Percentiles rank a stretch among this genome's conserved stretches.
These are phyloP conservation scores for Mortierella hygrophila DNA, from an alignment of 192 early-diverging fungal genomes.

Conservation along the genomic window DNA sequence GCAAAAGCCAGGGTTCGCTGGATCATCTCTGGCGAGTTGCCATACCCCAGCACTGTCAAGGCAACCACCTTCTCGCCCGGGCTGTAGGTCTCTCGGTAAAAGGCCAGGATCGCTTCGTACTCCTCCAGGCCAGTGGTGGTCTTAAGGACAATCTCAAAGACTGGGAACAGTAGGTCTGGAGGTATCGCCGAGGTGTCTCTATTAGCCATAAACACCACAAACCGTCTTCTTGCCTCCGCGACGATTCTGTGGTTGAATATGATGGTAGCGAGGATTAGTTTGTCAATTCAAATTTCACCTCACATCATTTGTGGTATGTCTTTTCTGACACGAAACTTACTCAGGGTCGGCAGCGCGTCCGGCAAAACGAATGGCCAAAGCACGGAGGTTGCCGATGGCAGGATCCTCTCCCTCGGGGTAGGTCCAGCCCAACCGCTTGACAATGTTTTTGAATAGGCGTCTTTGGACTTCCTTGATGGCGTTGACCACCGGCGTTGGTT, in stretches of 20 bases:
- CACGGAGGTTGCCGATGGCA: conserved; percentile 68
- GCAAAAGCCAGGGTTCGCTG: conserved; percentile 67
- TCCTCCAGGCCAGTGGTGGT: conserved; percentile 56
- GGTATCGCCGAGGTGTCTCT: conserved; percentile 68
- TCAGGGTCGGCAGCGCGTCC: conserved; percentile 69
- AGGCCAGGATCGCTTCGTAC: conserved; percentile 57
- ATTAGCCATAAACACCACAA: conserved; percentile 72
- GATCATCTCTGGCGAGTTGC: conserved; percentile 59
- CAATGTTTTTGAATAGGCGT: conserved; percentile 64
- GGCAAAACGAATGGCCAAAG: conserved; percentile 73
- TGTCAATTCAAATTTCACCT: not conserved
- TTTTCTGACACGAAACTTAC: conserved; percentile 32
- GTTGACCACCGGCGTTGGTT: conserved; percentile 70
- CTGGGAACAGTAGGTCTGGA: conserved; percentile 71
- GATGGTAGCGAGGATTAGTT: not conserved
- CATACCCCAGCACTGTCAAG: conserved; percentile 69
- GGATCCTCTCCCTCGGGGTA: conserved; percentile 64
- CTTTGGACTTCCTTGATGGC: conserved; percentile 69
- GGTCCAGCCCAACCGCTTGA: conserved; percentile 70
- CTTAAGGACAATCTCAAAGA: conserved; percentile 74
- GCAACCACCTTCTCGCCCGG: conserved; percentile 70
- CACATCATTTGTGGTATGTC: not conserved
- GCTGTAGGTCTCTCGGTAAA: conserved; percentile 60
- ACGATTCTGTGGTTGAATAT: conserved; percentile 62
- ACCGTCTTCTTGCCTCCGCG: conserved; percentile 75